A percentile compares a stretch with the other conserved stretches of the same genome.
Conservation (phyloP, 805 yeast species). For the Wickerhamomyces rabaulensis region DNA sequence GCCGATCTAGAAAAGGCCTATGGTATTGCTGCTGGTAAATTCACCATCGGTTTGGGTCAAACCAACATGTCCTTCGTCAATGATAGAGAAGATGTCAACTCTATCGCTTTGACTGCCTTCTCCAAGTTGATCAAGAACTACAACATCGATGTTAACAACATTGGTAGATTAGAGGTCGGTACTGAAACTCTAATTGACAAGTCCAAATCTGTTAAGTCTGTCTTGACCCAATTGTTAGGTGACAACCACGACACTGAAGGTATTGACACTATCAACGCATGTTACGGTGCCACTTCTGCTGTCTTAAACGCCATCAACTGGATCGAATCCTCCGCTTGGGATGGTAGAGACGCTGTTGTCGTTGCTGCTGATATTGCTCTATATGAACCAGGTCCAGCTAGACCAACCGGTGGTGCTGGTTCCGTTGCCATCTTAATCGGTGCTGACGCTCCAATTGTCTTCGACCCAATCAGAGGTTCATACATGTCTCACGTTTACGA, state of each 20-base stretch:
- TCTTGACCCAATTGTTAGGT: conserved; percentile 88
- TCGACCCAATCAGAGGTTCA: conserved; percentile 85
- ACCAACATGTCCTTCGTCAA: conserved; percentile 96
- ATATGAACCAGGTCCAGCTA: conserved; percentile 94
- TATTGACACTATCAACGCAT: conserved; percentile 91
- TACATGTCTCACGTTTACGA: conserved; percentile 97
- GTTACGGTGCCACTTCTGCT: conserved; percentile 98
- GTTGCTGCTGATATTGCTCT: conserved; percentile 98
- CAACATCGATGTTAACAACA: conserved; percentile 69
- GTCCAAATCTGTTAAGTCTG: conserved; percentile 94
- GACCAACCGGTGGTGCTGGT: conserved; percentile 99
- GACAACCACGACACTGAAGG: conserved; percentile 93
- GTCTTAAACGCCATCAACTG: conserved; percentile 91
- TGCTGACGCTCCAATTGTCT: conserved; percentile 95
- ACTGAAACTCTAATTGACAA: conserved; percentile 96
- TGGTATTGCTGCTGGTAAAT: conserved; percentile 88
- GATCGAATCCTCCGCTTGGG: conserved; percentile 96
- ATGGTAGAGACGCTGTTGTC: conserved; percentile 95
- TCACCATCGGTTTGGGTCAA: conserved; percentile 98
- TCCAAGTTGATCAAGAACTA: conserved; percentile 73
- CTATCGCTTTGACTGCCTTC: conserved; percentile 86
- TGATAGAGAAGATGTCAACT: conserved; percentile 96
- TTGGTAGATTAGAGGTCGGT: conserved; percentile 97
- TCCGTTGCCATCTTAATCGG: conserved; percentile 92
- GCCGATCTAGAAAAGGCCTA: conserved; percentile 79